Evolutionary conservation across 2,329 filamentous ascomycete genomes (phyloP), one percentile per base, ranked within the genome.

Genomic region (Arthrobotrys pseudoclavata): DNA sequence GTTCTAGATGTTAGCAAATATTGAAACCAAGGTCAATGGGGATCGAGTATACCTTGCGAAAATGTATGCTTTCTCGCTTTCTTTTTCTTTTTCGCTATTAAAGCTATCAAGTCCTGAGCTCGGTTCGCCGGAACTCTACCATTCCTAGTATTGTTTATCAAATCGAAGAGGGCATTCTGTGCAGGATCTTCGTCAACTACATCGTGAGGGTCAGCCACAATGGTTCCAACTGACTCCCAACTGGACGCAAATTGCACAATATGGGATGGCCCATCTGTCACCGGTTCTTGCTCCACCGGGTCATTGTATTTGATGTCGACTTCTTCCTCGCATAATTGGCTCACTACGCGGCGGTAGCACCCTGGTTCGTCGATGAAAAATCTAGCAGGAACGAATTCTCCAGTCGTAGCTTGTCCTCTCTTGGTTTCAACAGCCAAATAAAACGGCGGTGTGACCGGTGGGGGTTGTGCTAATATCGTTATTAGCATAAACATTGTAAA

Each of bases 291-390:
- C 31, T 48, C 55, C 2, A 77, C 61, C 0, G 74, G 74, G 18
- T 77, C 74, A 37, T 77, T 24, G 34, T 77, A 77, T 29, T 24
- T 26, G 20, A 77, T 67, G 45, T 77, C 74, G 13, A 77, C 74
- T 26, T 77, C 74, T 13, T 71, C 61, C 3, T 71, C 52, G 29
- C 52, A 71, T 6, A 77, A 24, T 18, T 77, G 74, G 20, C 67
- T 77, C 3, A 77, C 61, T 24, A 77, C 74, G 13, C 74, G 40
- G 12, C 74, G 74, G 37, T 77, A 77, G 47, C 74, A 77, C 10
- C 74, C 74, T 10, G 74, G 74, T 22, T 77, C 74, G 13, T 77
- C 74, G 7, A 77, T 71, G 37, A 71, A 77, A 26, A 77, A 71
- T 29, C 67, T 67, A 4, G 74, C 74, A 1, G 67, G 50, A 0